Base-by-base conservation (phyloP, 768 basidiomycete species). In the Rossbeevera mucosa region DNA sequence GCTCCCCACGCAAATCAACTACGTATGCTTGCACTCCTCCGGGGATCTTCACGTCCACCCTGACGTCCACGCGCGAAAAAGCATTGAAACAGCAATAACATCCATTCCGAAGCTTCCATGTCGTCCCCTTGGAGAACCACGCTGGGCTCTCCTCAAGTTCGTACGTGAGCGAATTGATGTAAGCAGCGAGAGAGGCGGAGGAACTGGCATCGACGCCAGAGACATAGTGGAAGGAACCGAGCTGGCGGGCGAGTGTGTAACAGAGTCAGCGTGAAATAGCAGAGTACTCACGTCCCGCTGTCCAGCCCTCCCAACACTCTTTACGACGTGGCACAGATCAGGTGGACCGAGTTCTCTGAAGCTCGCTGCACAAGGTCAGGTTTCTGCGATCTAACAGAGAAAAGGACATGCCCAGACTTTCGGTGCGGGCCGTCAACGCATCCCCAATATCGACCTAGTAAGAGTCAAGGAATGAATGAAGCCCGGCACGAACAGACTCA, bases 121-220 rank as follows among this genome's bases (percentile, higher is more conserved):
- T 72, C 3, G 86, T 74, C 5, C 84, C 79, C 64, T 90, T 91
- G 29, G 86, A 83, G 66, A 96, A 96, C 96, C 96, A 99, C 4
- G 91, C 86, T 24, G 85, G 81, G 50, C 78, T 83, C 58, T 94
- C 94, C 64, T 97, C 96, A 56, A 98, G 85, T 16, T 87, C 82
- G 65, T 97, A 98, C 6, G 92, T 95, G n/a, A 98, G 78, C 21
- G 94, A 96, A 74, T 99, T 98, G 71, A 98, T 89, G 71, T 99
- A 99, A 11, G 96, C 95, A 5, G 96, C 96, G 25, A 99, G 79
- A 0, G 94, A 95, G 4, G 96, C 96, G 18, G 94, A 97, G 6
- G 95, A 96, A 16, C 94, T 97, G 1, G 95, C 93, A 69, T 99
- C 96, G 48, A 99, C 91, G n/a, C 96, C 95, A 0, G 96, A 99